A percentile compares a stretch with the other conserved stretches of the same genome.
Conservation (phyloP, 2,329 filamentous ascomycete species). For the Penicillium nordicum region DNA sequence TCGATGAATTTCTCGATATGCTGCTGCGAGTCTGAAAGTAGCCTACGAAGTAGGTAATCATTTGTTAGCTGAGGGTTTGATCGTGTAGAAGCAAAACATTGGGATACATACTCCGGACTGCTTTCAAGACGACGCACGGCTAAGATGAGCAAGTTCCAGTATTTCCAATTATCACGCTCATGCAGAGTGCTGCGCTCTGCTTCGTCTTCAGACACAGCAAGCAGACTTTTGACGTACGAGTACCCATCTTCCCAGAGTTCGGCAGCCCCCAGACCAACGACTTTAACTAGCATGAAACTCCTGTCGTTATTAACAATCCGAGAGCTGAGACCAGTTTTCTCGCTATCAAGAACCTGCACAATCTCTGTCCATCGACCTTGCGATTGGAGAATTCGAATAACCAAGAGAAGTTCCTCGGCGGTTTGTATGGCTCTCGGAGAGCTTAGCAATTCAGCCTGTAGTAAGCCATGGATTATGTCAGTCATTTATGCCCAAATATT, state of each 20-base stretch:
- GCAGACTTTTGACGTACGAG: constrained; percentile 35
- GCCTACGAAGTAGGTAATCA: constrained; percentile 22
- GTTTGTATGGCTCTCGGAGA: constrained; percentile 45
- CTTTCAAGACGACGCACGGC: constrained; percentile 31
- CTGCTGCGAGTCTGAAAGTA: constrained; percentile 27
- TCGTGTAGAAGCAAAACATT: neutral
- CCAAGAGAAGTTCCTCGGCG: constrained; percentile 46
- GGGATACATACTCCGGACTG: constrained; percentile 32
- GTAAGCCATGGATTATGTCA: constrained; percentile 2
- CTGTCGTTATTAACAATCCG: constrained; percentile 44
- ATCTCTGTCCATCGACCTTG: constrained; percentile 42
- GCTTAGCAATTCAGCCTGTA: constrained; percentile 41
- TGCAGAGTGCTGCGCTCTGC: constrained; percentile 28
- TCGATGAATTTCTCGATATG: constrained; percentile 37
- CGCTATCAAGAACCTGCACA: constrained; percentile 42
- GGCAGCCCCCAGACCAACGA: constrained; percentile 37
- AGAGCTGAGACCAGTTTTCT: constrained; percentile 42
- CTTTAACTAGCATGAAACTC: constrained; percentile 39
- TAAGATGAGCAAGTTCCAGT: constrained; percentile 44
- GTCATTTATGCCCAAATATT: constrained; percentile 1
- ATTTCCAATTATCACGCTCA: constrained; percentile 45
- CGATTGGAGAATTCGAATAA: constrained; percentile 44
- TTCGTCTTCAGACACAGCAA: constrained; percentile 35
- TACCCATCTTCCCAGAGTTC: constrained; percentile 40
- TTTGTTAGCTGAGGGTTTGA: neutral